phyloP scores from a whole-genome alignment of 768 basidiomycete species.

The Asterophora parasitica region DNA sequence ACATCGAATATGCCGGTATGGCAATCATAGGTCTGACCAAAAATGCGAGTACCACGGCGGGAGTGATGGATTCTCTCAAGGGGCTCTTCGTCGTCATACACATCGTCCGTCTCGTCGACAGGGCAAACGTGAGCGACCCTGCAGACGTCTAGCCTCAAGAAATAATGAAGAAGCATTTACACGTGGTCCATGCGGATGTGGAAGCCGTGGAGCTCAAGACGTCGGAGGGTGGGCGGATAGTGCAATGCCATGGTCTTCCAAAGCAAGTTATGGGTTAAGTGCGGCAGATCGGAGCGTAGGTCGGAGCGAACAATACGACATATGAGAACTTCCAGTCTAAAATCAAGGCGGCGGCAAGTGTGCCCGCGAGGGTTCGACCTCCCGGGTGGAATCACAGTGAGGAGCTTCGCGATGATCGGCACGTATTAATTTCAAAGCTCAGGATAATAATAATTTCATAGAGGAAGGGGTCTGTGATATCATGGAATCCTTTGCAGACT shows the following conservation, averaged over 20 bases:
- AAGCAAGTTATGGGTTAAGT: neutral
- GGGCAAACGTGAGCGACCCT: neutral
- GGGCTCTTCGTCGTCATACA: neutral
- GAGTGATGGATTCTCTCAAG: neutral
- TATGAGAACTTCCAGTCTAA: neutral
- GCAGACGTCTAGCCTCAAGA: slow-evolving; percentile 3
- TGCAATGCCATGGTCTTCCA: neutral
- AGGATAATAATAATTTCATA: slow-evolving; percentile 6
- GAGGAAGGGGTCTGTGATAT: slow-evolving; percentile 1
- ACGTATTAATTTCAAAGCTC: slow-evolving; percentile 2
- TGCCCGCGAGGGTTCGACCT: neutral
- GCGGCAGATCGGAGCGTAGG: neutral
- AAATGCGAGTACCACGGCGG: too few relatives aligned
- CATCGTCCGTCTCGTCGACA: neutral
- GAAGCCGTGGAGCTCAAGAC: neutral
- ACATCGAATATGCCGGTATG: neutral
- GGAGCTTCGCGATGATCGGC: neutral
- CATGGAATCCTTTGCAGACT: slow-evolving; percentile 3
- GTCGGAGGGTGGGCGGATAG: neutral
- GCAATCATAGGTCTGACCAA: too few relatives aligned
- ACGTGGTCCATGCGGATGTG: slow-evolving; percentile 2
- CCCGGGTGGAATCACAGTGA: neutral
- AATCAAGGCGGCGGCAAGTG: neutral
- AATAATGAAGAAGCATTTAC: slow-evolving; percentile 1
- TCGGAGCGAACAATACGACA: neutral